Conservation (phyloP, 2,329 filamentous ascomycete genomes). For the Chrysosporium keratinophilum region DNA sequence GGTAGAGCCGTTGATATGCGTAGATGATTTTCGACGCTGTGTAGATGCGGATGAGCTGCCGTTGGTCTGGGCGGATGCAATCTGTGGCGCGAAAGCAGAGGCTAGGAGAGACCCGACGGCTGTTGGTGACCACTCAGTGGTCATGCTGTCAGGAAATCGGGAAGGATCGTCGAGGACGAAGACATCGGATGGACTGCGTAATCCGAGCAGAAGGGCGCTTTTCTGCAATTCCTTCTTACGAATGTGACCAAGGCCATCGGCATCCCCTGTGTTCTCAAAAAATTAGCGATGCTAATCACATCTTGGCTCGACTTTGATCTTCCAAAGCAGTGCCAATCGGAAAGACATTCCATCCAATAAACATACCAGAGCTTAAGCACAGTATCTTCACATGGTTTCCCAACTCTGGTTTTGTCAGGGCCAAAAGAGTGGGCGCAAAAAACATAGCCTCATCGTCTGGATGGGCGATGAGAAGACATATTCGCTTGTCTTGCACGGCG, state of each 20-base stretch:
- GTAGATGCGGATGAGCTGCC: conserved; percentile 23
- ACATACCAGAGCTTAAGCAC: conserved; percentile 71
- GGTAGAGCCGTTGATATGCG: conserved; percentile 6
- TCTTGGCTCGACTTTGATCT: too few relatives aligned
- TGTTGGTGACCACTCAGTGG: conserved; percentile 59
- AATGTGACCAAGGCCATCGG: conserved; percentile 73
- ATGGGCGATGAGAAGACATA: conserved; percentile 88
- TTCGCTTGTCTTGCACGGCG: conserved; percentile 66
- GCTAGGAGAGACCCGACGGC: conserved; percentile 61
- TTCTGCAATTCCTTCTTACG: conserved; percentile 74
- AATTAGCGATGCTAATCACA: neutral
- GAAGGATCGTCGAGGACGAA: conserved; percentile 71
- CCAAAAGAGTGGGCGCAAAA: conserved; percentile 79
- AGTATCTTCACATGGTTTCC: conserved; percentile 91
- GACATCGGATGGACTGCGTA: conserved; percentile 66
- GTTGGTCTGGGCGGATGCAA: conserved; percentile 20
- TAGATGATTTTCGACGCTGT: conserved; percentile 7
- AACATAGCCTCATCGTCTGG: conserved; percentile 99
- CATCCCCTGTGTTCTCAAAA: conserved; percentile 51
- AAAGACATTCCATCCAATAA: neutral
- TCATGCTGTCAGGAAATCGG: conserved; percentile 82
- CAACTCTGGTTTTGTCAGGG: conserved; percentile 66
- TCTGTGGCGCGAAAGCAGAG: conserved; percentile 61
- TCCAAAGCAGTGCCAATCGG: neutral
- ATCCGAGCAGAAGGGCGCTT: conserved; percentile 65